Conservation (phyloP, 345 rosid species). For the Citrus sp. region DNA sequence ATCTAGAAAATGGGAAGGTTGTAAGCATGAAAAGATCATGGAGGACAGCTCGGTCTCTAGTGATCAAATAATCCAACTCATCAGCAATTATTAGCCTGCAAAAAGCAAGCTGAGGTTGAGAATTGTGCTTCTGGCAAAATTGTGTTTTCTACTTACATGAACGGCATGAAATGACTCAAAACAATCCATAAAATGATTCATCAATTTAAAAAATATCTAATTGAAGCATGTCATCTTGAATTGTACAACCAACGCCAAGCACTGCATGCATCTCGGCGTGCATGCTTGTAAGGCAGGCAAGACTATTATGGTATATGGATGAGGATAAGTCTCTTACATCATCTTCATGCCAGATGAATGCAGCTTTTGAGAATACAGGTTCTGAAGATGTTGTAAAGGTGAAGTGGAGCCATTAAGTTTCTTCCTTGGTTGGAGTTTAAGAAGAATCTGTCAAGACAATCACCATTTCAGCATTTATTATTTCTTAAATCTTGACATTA, state of each 20-base stretch:
- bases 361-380: slow-evolving; percentile 52
- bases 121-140: neutral
- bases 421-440: slow-evolving; percentile 30
- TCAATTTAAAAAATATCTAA: neutral
- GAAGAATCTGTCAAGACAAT: slow-evolving; percentile 51
- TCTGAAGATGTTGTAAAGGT: slow-evolving; percentile 61
- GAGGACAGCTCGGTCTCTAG: slow-evolving; percentile 78
- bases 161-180: neutral
- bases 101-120: slow-evolving; percentile 3
- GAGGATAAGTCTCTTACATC: slow-evolving; percentile 48
- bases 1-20: slow-evolving; percentile 70
- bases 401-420: slow-evolving; percentile 39
- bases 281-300: neutral
- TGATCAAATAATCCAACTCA: slow-evolving; percentile 87
- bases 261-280: neutral
- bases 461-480: slow-evolving; percentile 17
- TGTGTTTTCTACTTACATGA: neutral
- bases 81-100: slow-evolving; percentile 79
- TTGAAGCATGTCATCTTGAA: neutral
- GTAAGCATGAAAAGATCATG: slow-evolving; percentile 95
- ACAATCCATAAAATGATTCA: neutral
- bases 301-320: neutral
- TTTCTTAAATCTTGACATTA: neutral
- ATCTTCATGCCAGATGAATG: slow-evolving; percentile 45
- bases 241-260: neutral